phyloP scores from a whole-genome alignment of 371 early-diverging fungal genomes.

The Apophysomyces variabilis region DNA sequence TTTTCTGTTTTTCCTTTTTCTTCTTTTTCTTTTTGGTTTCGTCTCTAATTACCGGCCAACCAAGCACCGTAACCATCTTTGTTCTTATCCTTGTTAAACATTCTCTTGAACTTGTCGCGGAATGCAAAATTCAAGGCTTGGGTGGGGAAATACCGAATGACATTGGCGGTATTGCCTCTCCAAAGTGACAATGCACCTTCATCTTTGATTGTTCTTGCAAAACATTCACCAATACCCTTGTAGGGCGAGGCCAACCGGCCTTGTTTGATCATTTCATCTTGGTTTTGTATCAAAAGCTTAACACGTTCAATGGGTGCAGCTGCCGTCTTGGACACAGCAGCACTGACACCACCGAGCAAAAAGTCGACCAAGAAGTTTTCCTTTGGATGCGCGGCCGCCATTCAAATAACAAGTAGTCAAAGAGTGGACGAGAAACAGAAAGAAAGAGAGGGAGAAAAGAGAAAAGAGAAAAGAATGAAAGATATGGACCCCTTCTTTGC shows the following conservation, averaged over 20 bases:
- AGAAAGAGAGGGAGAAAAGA: background rate
- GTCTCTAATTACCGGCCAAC: conserved; percentile 65
- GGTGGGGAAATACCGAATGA: conserved; percentile 87
- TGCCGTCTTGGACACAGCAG: conserved; percentile 92
- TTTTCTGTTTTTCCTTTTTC: too few relatives aligned
- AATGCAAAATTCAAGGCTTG: conserved; percentile 87
- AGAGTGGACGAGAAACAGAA: background rate
- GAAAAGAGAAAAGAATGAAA: background rate
- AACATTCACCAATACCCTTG: conserved; percentile 80
- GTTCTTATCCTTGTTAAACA: conserved; percentile 72
- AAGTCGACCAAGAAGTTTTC: conserved; percentile 42
- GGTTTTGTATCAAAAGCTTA: conserved; percentile 84
- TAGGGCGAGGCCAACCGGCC: conserved; percentile 75
- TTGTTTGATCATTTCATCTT: conserved; percentile 78
- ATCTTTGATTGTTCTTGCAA: conserved; percentile 74
- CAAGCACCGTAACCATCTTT: conserved; percentile 70
- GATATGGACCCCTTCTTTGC: background rate
- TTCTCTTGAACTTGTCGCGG: conserved; percentile 80
- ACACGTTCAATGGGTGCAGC: conserved; percentile 89
- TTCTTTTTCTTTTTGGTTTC: too few relatives aligned
- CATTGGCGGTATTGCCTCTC: conserved; percentile 85
- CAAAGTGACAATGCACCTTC: conserved; percentile 76
- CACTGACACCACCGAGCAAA: conserved; percentile 82
- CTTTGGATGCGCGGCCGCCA: background rate
- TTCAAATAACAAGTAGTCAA: background rate